phyloP scores from a whole-genome alignment of 2,329 filamentous ascomycete species.

The Aspergillus pseudonomiae region DNA sequence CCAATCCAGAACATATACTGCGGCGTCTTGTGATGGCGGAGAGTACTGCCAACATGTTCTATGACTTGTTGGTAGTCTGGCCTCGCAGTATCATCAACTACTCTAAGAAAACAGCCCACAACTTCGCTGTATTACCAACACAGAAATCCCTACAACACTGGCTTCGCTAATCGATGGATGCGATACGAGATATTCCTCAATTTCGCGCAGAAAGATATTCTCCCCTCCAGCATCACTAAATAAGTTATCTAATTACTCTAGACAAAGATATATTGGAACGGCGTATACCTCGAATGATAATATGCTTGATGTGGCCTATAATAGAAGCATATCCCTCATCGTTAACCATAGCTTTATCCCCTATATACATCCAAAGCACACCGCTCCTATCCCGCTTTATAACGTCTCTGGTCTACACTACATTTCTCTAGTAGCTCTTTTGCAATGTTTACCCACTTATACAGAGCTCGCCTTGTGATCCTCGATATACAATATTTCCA shows the following conservation, averaged over 20 bases:
- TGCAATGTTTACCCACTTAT: constrained; percentile 72
- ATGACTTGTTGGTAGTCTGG: neutral
- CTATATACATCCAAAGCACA: constrained; percentile 63
- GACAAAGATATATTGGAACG: too few relatives aligned
- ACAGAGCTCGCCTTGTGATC: constrained; percentile 69
- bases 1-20: constrained; percentile 68
- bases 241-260: too few relatives aligned
- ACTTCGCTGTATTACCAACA: constrained; percentile 51
- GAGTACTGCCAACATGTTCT: constrained; percentile 45
- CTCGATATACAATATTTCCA: constrained; percentile 64
- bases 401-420: constrained; percentile 61
- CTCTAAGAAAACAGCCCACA: constrained; percentile 48
- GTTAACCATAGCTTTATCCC: constrained; percentile 56
- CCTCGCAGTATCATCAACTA: too few relatives aligned
- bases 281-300: constrained; percentile 65
- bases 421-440: constrained; percentile 47
- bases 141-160: constrained; percentile 64
- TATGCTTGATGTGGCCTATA: constrained; percentile 74
- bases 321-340: constrained; percentile 66
- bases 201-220: constrained; percentile 70
- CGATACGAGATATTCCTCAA: constrained; percentile 66
- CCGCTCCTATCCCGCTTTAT: constrained; percentile 58
- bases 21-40: constrained; percentile 17
- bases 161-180: constrained; percentile 63
- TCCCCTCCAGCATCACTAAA: constrained; percentile 56